Base-by-base conservation (phyloP, 2,329 filamentous ascomycete genomes). In the Apiospora kogelbergensis region DNA sequence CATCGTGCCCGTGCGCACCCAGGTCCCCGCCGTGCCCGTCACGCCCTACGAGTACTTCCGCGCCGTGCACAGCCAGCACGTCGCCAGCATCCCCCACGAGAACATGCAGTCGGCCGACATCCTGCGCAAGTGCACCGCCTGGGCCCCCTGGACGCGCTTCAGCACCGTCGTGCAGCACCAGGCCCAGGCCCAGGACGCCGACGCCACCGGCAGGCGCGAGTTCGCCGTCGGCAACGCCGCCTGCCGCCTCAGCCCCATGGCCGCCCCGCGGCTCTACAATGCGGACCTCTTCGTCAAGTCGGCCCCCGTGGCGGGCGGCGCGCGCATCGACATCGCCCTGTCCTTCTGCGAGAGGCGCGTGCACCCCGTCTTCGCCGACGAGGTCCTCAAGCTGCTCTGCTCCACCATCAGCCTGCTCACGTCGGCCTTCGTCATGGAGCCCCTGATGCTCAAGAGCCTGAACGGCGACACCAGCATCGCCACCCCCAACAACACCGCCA, bases 161-260 rank as follows among this genome's bases (percentile, higher is more conserved):
- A 86, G 85, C 76, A 86, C 84, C 3, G 77, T 88, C 2, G 82
- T 89, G 2, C 83, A 88, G 65, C 86, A 89, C 70, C 81, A 84
- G 46, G 78, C 80, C 22, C 22, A 15, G 11, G 80, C 82, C 60
- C 81, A 81, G 5, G 78, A 80, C 6, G 48, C 26, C 6, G 24
- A 30, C 48, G 79, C 79, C 11, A 15, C 15, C 40, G 13, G 4
- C 81, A 81, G 9, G 74, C 77, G 78, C 45, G 74, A 76, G 17
- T 83, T 86, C 73, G 81, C 82, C 69, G 80, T 87, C 2, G 84
- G 82, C 2, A 76, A 80, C 20, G 81, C 83, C 2, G 78, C 79
- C 0, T 87, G 85, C 74, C 83, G 80, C 22, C 81, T 86, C 53
- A 78, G 75, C 44, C 71, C 82, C 1, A 40, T 40, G 2, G 82